Evolutionary conservation across 805 yeast genomes (phyloP).

Genomic region (Dipodascus albidus): DNA sequence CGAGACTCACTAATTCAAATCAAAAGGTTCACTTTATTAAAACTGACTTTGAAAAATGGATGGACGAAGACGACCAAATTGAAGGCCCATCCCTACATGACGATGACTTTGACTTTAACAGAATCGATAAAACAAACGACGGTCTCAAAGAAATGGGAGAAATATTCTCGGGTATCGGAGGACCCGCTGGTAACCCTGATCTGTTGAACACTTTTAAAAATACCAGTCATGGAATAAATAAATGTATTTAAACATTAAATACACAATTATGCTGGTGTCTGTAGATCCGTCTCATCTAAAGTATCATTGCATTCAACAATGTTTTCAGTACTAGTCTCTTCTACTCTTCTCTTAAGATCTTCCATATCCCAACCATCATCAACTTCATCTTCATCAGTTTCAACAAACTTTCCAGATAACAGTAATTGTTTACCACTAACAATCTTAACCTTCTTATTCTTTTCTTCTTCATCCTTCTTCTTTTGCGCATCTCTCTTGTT

Average conservation of each 20-base stretch:
- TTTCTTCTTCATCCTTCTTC: conserved; percentile 26
- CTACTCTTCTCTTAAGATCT: conserved; percentile 26
- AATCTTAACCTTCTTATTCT: conserved; percentile 32
- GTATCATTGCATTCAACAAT: not conserved
- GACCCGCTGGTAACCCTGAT: not conserved
- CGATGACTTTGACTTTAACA: not conserved
- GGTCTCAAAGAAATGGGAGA: not conserved
- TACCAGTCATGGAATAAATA: too few relatives aligned
- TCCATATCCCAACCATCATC: conserved; percentile 26
- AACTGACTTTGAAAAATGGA: not conserved
- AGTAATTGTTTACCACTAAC: conserved; percentile 28
- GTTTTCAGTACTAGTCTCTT: conserved; percentile 7
- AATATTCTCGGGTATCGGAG: not conserved
- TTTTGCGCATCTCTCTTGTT: conserved; percentile 41
- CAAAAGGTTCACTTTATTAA: not conserved
- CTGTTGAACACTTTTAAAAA: not conserved
- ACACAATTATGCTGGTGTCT: not conserved
- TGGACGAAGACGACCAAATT: not conserved
- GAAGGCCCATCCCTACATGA: not conserved
- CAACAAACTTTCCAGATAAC: conserved; percentile 28
- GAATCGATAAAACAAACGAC: not conserved
- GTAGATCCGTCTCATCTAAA: not conserved
- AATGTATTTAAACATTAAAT: not conserved
- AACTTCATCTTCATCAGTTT: conserved; percentile 20
- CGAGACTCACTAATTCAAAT: not conserved